Evolutionary conservation across 768 basidiomycete genomes (phyloP).

Genomic region (Hericium rajendrae): DNA sequence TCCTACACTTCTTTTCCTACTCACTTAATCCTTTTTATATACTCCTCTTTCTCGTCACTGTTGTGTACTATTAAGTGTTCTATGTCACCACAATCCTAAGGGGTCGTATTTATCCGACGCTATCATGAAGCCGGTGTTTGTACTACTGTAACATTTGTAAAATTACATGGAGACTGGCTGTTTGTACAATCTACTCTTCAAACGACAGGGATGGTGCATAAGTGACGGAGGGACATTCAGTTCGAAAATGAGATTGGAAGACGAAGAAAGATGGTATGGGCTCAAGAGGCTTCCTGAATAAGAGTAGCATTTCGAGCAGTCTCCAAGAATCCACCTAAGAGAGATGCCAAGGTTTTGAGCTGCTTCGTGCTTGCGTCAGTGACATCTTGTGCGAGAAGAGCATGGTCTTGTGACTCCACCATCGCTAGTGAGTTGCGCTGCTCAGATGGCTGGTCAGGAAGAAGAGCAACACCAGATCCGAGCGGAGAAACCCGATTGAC

Average conservation of each 20-base stretch:
- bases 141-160: too few species aligned
- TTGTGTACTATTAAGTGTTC: too few species aligned
- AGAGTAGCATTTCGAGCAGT: background rate
- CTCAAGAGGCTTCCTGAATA: background rate
- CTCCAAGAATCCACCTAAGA: background rate
- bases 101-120: too few species aligned
- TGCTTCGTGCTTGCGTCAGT: background rate
- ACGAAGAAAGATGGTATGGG: background rate
- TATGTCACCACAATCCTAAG: too few species aligned
- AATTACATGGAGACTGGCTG: too few species aligned
- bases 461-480: background rate
- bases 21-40: too few species aligned
- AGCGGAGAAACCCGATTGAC: background rate
- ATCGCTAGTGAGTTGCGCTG: background rate
- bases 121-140: too few species aligned
- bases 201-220: too few species aligned
- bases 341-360: background rate
- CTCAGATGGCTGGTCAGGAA: background rate
- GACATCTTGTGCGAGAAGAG: background rate
- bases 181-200: too few species aligned
- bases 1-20: too few species aligned
- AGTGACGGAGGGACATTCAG: background rate
- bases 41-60: too few species aligned
- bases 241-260: background rate
- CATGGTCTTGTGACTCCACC: background rate